Evolutionary conservation across 768 basidiomycete species (phyloP), one percentile per base, ranked within the genome.

Genomic region (Cystofilobasidium ferigula): DNA sequence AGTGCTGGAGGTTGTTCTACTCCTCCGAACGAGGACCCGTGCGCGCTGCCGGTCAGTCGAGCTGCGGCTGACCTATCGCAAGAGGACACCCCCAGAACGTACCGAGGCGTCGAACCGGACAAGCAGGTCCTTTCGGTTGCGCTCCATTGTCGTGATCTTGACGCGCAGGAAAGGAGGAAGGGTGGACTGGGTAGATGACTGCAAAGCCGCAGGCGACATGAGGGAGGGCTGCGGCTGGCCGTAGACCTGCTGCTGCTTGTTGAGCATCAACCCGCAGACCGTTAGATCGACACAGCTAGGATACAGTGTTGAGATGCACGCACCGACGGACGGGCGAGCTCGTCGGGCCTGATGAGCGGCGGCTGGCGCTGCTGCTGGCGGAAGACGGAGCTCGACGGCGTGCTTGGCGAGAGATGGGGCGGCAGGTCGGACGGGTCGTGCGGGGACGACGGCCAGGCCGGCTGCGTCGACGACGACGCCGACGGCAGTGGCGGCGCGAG

Each of bases 71-170:
- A n/a, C n/a, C 14, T 58, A 38, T 60, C 42, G 34, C 13, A 42
- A 28, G 14, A 35, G 38, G 56, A 62, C 22, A 56, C 48, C 34
- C 42, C n/a, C n/a, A 13, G 13, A 32, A 77, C 82, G 71, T 71
- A 93, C 94, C 82, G 94, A 90, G 20, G 91, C 92, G 76, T 99
- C 95, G 69, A 99, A 84, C 74, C 89, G 86, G 74, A 99, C 81
- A 73, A 97, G 83, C 69, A 95, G 86, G 73, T 99, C 95, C 72
- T 93, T 82, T 76, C 91, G 81, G 79, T 98, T 97, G 77, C 95
- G 83, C 77, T 99, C 95, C 73, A 99, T 75, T 18, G 86, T 88
- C 22, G 88, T 87, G 69, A 99, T 87, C 73, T 90, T 81, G 56
- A 94, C 88, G 73, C 89, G 81, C 67, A 99, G 80, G 76, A 89